These are phyloP conservation scores for Trametes coccinea DNA, from an alignment of 768 basidiomycete species.

Conservation along the genomic window DNA sequence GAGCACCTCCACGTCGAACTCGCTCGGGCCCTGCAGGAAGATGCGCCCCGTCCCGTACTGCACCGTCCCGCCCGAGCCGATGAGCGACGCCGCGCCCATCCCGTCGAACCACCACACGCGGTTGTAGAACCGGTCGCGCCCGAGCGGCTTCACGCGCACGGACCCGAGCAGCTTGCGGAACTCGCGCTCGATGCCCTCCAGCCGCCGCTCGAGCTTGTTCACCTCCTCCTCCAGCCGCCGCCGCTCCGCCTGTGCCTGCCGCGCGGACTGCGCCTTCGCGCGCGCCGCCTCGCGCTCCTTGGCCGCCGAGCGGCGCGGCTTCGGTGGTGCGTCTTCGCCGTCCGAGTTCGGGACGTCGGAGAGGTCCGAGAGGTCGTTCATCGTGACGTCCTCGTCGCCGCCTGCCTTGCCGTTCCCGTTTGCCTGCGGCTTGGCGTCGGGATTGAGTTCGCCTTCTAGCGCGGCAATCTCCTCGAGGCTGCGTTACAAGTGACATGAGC, in stretches of 20 bases:
- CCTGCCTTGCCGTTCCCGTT: conserved; percentile 26
- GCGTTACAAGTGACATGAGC: conserved; percentile 4
- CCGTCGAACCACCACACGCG: conserved; percentile 99
- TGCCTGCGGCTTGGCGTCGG: conserved; percentile 12
- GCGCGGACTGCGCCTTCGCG: conserved; percentile 74
- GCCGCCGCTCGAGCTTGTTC: conserved; percentile 73
- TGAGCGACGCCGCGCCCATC: conserved; percentile 78
- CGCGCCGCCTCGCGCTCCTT: conserved; percentile 82
- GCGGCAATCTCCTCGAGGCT: conserved; percentile 74
- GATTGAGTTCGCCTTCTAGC: conserved; percentile 57
- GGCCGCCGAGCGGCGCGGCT: conserved; percentile 54
- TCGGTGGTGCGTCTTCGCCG: conserved; percentile 53
- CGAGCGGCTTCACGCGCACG: conserved; percentile 84
- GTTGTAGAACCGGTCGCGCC: conserved; percentile 92
- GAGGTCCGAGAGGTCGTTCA: conserved; percentile 70
- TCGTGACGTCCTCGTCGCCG: conserved; percentile 52
- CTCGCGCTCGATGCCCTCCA: conserved; percentile 90
- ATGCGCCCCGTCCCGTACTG: conserved; percentile 88
- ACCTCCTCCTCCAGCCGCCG: conserved; percentile 88
- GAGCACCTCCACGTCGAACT: conserved; percentile 75
- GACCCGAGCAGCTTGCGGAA: conserved; percentile 88
- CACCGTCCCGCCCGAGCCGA: conserved; percentile 75
- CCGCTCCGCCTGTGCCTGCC: conserved; percentile 80
- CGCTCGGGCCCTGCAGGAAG: conserved; percentile 90
- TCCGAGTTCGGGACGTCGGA: conserved; percentile 71